Evolutionary conservation across 495 filamentous ascomycete genomes (phyloP).

Genomic region (Penicillium macrosclerotiorum): DNA sequence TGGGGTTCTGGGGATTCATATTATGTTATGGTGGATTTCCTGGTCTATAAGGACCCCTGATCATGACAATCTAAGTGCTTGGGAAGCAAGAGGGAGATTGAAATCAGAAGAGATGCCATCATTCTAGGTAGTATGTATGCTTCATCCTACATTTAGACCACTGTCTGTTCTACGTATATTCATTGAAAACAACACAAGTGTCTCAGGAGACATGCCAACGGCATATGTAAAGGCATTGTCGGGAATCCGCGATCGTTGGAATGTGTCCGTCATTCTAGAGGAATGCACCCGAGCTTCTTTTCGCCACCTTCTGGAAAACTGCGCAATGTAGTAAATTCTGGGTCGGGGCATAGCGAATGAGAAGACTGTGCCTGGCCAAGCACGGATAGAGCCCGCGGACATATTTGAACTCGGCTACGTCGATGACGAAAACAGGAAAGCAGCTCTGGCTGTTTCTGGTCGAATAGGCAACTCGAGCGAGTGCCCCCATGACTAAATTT

Average conservation of each 20-base stretch:
- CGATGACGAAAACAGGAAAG: conserved; percentile 10
- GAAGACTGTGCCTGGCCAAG: conserved; percentile 15
- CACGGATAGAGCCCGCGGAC: conserved; percentile 13
- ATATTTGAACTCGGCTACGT: conserved; percentile 6
- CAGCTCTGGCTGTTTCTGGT: background rate
- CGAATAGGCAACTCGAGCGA: conserved; percentile 7
- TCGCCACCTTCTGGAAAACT: conserved; percentile 32
- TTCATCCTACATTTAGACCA: no score
- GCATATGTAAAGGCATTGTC: background rate
- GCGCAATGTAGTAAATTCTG: conserved; percentile 17
- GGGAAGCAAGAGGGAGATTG: no score
- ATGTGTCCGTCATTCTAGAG: conserved; percentile 6
- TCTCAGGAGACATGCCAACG: conserved; percentile 5
- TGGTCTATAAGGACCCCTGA: no score
- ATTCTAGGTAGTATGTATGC: no score
- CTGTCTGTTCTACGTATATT: background rate
- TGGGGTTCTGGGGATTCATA: no score
- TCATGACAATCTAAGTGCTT: no score
- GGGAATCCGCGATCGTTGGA: conserved; percentile 5
- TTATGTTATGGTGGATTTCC: no score
- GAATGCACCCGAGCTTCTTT: conserved; percentile 16
- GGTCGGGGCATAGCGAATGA: conserved; percentile 20
- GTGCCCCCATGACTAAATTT: no score
- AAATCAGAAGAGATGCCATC: no score
- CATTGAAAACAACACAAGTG: background rate